Conservation (phyloP, 2,329 filamentous ascomycete species). For the Macrophomina pseudophaseolina region DNA sequence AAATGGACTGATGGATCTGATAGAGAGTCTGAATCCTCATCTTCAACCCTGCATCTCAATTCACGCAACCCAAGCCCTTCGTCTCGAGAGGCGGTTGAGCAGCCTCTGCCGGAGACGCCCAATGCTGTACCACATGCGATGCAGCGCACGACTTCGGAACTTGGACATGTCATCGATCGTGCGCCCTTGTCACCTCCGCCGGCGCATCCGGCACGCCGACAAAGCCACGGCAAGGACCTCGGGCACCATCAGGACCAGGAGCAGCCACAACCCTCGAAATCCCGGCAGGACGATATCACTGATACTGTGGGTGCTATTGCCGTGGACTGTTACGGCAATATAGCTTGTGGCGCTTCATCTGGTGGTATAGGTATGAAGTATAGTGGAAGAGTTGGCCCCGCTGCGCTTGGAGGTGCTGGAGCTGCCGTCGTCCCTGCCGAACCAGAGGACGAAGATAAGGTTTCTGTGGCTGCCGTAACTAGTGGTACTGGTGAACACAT, state of each 20-base stretch:
- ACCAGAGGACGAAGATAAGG: constrained; percentile 68
- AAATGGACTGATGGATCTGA: constrained; percentile 47
- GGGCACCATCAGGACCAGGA: neutral
- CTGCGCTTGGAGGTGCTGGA: constrained; percentile 89
- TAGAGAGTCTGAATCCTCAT: constrained; percentile 35
- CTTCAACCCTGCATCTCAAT: constrained; percentile 34
- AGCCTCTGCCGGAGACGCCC: constrained; percentile 11
- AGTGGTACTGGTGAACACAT: constrained; percentile 98
- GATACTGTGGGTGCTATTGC: constrained; percentile 97
- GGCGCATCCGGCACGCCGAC: neutral
- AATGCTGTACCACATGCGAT: neutral
- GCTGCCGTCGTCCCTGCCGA: constrained; percentile 85
- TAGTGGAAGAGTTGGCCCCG: constrained; percentile 86
- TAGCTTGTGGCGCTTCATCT: constrained; percentile 94
- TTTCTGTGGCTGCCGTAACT: constrained; percentile 81
- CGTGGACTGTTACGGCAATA: constrained; percentile 81
- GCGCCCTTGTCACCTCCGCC: constrained; percentile 18
- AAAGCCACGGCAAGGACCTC: neutral
- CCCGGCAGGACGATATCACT: constrained; percentile 70
- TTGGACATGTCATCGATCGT: constrained; percentile 14
- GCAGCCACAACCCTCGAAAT: neutral
- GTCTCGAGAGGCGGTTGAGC: constrained; percentile 19
- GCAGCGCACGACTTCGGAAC: constrained; percentile 10
- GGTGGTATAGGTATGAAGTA: constrained; percentile 99
- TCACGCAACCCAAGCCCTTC: constrained; percentile 33